Evolutionary conservation across 78 protist species (phyloP), one percentile per base, ranked within the genome.

Genomic region (Dictyostelium citrinum): DNA sequence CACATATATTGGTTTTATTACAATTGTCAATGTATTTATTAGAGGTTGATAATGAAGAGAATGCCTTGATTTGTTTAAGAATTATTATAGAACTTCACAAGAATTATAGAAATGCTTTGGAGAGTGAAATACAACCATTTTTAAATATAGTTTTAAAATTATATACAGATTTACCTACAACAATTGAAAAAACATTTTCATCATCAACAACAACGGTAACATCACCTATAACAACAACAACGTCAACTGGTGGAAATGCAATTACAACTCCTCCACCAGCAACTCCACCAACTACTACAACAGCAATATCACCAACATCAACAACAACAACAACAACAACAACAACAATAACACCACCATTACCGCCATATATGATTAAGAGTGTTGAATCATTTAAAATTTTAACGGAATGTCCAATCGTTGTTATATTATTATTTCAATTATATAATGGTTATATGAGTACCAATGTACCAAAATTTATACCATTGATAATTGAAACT

Each of bases 321-420:
- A 2, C 76, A 5, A 1, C 85, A 2, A 29, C 68, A 2, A 41
- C 82, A n/a, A 7, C 71, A 12, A 0, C 81, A 33, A 43, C 91
- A 24, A 58, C 67, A 29, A 45, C n/a, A 22, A 33, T 20, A 33
- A 12, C 51, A 45, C 37, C 71, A 39, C 70, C 85, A 17, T 1
- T 5, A 35, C 86, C 84, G 43, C 84, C 84, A 64, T 41, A 35
- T 27, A 83, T 46, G 46, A 84, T 86, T 20, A 82, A 82, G 8
- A 55, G 84, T 31, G 45, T 61, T 49, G 39, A 67, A 12, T 86
- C 92, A 49, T 95, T 93, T 90, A 93, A 98, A 81, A 97, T 98
- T n/a, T 70, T 98, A 24, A 97, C 98, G 14, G 99, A 98, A 90
- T 96, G 98, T 81, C 99, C 99, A 22, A 88, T 97, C 22, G 91